Percentiles rank a stretch among this genome's conserved stretches.
These are phyloP conservation scores for Lactarius vividus DNA, from an alignment of 768 basidiomycete genomes.

Conservation along the genomic window DNA sequence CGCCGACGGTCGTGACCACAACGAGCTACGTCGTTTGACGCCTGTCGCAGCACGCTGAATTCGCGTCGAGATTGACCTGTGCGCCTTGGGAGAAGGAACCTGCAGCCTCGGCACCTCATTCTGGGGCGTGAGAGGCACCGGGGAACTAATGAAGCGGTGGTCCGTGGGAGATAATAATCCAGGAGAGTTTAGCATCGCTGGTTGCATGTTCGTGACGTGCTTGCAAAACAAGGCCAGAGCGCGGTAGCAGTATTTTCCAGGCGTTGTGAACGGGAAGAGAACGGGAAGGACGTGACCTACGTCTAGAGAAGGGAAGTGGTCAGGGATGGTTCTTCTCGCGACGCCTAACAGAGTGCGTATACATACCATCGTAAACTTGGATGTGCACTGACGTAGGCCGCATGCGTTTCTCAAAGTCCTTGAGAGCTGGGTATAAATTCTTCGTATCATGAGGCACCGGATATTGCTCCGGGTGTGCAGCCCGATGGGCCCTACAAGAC, in stretches of 20 bases:
- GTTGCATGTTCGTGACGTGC: constrained; percentile 53
- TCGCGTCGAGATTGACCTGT: constrained; percentile 8
- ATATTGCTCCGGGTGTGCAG: constrained; percentile 76
- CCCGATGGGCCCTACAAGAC: constrained; percentile 74
- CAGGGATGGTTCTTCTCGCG: constrained; percentile 19
- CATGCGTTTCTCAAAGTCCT: constrained; percentile 51
- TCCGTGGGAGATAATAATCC: background rate
- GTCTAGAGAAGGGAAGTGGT: constrained; percentile 40
- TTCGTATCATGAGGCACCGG: constrained; percentile 45
- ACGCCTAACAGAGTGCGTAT: background rate
- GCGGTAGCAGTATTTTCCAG: constrained; percentile 77
- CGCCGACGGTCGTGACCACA: background rate
- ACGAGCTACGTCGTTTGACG: constrained; percentile 11
- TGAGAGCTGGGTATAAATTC: constrained; percentile 54
- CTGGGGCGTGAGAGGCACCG: background rate
- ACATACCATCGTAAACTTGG: constrained; percentile 84
- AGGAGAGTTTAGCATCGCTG: constrained; percentile 6
- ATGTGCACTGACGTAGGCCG: constrained; percentile 82
- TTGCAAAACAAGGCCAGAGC: constrained; percentile 71
- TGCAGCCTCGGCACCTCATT: background rate
- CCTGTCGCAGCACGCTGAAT: constrained; percentile 7
- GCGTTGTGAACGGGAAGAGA: constrained; percentile 71
- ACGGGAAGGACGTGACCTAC: constrained; percentile 71
- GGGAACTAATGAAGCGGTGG: background rate
- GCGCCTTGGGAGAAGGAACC: background rate